Base-by-base conservation (phyloP, 495 filamentous ascomycete species). In the Trypethelium eluteriae region DNA sequence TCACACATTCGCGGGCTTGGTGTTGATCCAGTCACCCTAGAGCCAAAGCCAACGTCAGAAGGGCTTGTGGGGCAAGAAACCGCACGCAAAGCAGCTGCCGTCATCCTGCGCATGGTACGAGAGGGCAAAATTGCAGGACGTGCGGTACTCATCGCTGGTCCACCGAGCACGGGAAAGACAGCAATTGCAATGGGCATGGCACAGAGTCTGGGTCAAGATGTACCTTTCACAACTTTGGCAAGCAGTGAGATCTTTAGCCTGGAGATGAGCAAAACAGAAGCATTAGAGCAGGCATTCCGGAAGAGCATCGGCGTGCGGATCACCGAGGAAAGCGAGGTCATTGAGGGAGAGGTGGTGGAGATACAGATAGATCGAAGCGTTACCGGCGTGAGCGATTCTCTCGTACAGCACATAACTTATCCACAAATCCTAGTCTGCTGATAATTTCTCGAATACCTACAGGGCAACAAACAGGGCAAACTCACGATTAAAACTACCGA, bases 131-230 rank as follows among this genome's bases (percentile, higher is more conserved):
- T 99, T 79, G 95, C 95, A 62, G 94, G 94, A 56, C 86, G 93
- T 70, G 94, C 94, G 18, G 90, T 98, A 25, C 80, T 99, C 69
- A 96, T 99, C 70, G 93, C 94, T 64, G 94, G 94, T 0, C 94
- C 95, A 64, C 95, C 94, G 16, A 97, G 94, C 78, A 99, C 94
- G 38, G 94, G 94, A 63, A 99, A 99, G 81, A 98, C 94, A 1
- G 94, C 94, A 41, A 95, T 99, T 72, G 94, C 95, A 38, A 97
- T 98, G 90, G 94, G 92, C 47, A 97, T 99, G 93, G 89, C 93
- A 25, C 94, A 98, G 72, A 93, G 92, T 16, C 83, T 99, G 39
- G 94, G 94, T 38, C 74, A 89, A 1, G 94, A 99, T 77, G 91
- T 96, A 3, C 94, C 94, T 35, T 99, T 99, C 77, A 97, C 93